Evolutionary conservation across 1,284 basidiomycete genomes (phyloP).

Genomic region (Rhodofomes roseus): DNA sequence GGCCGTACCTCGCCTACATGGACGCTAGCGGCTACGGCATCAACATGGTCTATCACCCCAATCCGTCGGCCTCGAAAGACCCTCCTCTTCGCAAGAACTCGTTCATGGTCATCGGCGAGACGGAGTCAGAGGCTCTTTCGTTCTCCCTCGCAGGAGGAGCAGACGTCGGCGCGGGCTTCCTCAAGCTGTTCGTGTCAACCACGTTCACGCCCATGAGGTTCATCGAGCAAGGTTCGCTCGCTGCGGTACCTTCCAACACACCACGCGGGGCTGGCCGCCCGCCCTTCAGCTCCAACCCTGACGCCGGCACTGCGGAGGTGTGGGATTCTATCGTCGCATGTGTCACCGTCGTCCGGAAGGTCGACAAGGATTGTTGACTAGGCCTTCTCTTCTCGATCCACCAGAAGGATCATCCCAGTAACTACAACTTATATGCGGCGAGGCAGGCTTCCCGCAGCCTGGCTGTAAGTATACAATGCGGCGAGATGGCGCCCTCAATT

Average conservation of each 20-base stretch:
- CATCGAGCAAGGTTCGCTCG: constrained; percentile 34
- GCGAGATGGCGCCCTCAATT: background rate
- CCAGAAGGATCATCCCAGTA: background rate
- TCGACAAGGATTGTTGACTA: constrained; percentile 2
- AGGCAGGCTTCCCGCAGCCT: background rate
- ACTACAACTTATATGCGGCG: background rate
- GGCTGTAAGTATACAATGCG: background rate
- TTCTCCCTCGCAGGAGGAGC: constrained; percentile 27
- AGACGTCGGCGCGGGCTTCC: constrained; percentile 36
- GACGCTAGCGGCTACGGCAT: constrained; percentile 42
- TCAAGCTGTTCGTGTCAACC: constrained; percentile 45
- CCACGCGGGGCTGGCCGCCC: background rate
- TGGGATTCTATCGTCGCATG: constrained; percentile 30
- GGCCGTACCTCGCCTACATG: constrained; percentile 46
- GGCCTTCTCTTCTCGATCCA: background rate
- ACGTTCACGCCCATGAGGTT: constrained; percentile 38
- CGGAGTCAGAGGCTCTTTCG: constrained; percentile 30
- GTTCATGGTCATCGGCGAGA: constrained; percentile 32
- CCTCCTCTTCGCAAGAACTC: constrained; percentile 35
- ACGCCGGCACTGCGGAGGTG: constrained; percentile 14
- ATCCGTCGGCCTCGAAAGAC: constrained; percentile 17
- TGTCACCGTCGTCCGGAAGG: constrained; percentile 22
- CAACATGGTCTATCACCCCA: constrained; percentile 38
- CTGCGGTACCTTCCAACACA: constrained; percentile 1
- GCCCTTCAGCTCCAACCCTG: too few species aligned